Base-by-base conservation (phyloP, 768 basidiomycete genomes). In the Infundibulicybe gibba region DNA sequence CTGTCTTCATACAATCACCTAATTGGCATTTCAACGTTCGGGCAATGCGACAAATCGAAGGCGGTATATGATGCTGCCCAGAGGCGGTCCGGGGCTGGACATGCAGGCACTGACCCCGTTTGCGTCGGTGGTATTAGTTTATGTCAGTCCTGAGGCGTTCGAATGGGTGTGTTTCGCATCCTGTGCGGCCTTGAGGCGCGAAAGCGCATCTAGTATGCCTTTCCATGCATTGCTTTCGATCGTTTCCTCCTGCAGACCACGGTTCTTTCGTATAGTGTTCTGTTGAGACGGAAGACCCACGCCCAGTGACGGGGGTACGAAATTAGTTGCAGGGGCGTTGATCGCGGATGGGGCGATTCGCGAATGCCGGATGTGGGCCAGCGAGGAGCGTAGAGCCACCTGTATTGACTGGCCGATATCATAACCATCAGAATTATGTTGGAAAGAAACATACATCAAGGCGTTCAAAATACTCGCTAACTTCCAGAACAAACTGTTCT, bases 321-420 rank as follows among this genome's bases (percentile, higher is more conserved):
- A 87, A 20, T 79, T 80, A 0, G 74, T 76, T 5, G 81, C 77
- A 31, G 87, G 87, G 1, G 89, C 88, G 41, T 84, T 85, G 56
- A 92, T 89, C n/a, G 87, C 83, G n/a, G 87, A 87, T 8, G 89
- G 88, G 35, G 89, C 85, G 58, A 91, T 88, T 53, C 88, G 82
- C 9, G 87, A 85, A 56, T 86, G 81, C 10, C 87, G 76, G 49
- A 92, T 85, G 54, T 90, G 87, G 14, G 89, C 88, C 50, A 91
- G 70, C 3, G 85, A 85, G 12, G 87, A 87, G 33, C 89, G 83
- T 48, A 92, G 77, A 30, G 81, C 77, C 30, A 73, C 74, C 62
- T 92, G 89, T 48, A 91, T 87, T n/a, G 77, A 68, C 89, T 90
- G 57, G 30, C n/a, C 53, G 31, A 31, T 19, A 37, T 15, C 39